A percentile compares a stretch with the other conserved stretches of the same genome.
Evolutionary conservation across 202 grass and related monocot species (phyloP).

Genomic region (Brachypodium distachyon): DNA sequence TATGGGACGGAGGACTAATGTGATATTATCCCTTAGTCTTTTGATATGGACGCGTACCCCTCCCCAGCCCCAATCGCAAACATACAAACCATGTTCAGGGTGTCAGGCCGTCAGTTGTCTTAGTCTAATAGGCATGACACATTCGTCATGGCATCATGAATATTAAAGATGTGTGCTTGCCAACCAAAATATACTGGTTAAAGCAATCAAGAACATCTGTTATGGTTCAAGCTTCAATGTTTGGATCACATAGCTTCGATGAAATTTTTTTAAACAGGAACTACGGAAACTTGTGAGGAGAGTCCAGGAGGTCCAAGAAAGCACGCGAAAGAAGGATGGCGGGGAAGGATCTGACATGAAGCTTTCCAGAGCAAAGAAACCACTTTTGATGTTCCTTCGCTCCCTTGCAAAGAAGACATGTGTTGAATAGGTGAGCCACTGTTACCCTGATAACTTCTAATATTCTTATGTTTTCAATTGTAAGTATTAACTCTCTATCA

Average conservation of each 20-base stretch:
- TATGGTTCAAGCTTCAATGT: neutral
- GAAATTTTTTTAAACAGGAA: conserved; percentile 43
- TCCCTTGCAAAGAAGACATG: conserved; percentile 56
- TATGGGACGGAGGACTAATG: too few species aligned
- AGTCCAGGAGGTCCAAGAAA: conserved; percentile 58
- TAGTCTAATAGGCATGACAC: neutral
- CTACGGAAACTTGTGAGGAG: conserved; percentile 70
- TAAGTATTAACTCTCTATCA: neutral
- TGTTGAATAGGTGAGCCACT: conserved; percentile 32
- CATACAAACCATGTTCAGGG: neutral
- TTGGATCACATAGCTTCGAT: neutral
- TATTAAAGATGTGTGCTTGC: neutral
- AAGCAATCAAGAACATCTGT: neutral
- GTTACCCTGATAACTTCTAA: neutral
- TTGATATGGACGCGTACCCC: neutral
- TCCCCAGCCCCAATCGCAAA: neutral
- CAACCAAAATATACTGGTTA: neutral
- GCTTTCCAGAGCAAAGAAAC: conserved; percentile 58
- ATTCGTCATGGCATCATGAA: neutral
- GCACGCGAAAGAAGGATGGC: conserved; percentile 15
- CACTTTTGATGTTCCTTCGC: conserved; percentile 58
- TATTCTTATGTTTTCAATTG: neutral
- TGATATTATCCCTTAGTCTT: neutral
- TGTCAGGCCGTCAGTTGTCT: neutral
- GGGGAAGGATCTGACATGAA: conserved; percentile 20